Percentiles rank a stretch among this genome's conserved stretches.
Evolutionary conservation across 2,329 filamentous ascomycete genomes (phyloP).

Genomic region (Penicillium olsonii): DNA sequence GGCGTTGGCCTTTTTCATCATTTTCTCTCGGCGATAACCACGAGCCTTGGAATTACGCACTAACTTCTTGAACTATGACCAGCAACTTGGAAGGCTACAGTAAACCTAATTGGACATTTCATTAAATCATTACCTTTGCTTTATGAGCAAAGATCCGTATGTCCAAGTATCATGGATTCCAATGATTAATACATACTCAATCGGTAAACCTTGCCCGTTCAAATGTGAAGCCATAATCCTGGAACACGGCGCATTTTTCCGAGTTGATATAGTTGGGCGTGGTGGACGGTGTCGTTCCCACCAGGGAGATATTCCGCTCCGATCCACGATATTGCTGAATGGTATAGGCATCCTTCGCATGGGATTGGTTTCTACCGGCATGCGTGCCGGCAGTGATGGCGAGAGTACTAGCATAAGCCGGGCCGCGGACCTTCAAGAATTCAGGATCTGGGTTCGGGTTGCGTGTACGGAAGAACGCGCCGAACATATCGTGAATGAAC

Average conservation of each 20-base stretch:
- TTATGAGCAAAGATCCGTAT: no score
- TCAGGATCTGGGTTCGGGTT: slow-evolving; percentile 24
- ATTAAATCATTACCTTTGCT: no score
- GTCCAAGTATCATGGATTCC: background rate
- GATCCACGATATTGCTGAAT: slow-evolving; percentile 14
- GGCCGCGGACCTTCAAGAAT: slow-evolving; percentile 20
- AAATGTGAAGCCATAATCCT: slow-evolving; percentile 29
- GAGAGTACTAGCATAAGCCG: slow-evolving; percentile 22
- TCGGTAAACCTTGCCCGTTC: slow-evolving; percentile 19
- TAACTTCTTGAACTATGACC: background rate
- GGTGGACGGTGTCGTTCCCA: slow-evolving; percentile 17
- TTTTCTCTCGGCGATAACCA: background rate
- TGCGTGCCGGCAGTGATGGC: slow-evolving; percentile 12
- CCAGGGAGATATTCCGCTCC: slow-evolving; percentile 13
- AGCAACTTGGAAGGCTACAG: no score
- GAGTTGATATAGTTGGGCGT: slow-evolving; percentile 14
- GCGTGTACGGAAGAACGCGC: slow-evolving; percentile 21
- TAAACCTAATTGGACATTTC: no score
- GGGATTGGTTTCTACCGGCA: no score
- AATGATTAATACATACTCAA: background rate
- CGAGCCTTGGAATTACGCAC: background rate
- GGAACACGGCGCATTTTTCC: slow-evolving; percentile 24
- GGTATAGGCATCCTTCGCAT: slow-evolving; percentile 3
- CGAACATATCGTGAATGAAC: slow-evolving; percentile 27
- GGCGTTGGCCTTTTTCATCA: background rate